Base-by-base conservation (phyloP, 495 filamentous ascomycete genomes). In the Trichoderma gamsii region DNA sequence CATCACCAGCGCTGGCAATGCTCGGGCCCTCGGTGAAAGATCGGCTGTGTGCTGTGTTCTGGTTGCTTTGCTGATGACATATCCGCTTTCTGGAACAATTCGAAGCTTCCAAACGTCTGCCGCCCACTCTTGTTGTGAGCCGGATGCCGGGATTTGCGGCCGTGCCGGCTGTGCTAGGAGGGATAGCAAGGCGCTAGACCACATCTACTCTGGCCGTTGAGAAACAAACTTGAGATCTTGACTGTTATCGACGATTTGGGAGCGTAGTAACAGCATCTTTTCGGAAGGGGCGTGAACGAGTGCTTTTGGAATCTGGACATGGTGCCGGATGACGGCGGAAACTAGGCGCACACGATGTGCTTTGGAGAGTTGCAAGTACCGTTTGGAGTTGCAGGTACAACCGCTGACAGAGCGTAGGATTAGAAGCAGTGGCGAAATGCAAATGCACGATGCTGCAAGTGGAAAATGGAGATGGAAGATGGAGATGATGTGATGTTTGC, bases 91-190 rank as follows among this genome's bases (percentile, higher is more conserved):
- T 52, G 21, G 49, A 52, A 52, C 4, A 18, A 23, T 52, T 46
- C 43, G 49, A 52, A 52, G 21, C n/a, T 23, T 52, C 49, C 49
- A 52, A 52, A 15, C 43, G 43, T 18, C 12, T 18, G 44, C 44
- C 44, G 35, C 35, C 35, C 35, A 38, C 44, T 18, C 5, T 21
- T 52, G 4, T 18, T 52, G 49, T 11, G 49, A 7, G 21, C 49
- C 49, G 49, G 49, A n/a, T 52, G 49, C 49, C 49, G 49, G 49
- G 49, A 52, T 21, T 52, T 52, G 49, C 49, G 49, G 49, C 49
- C 18, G 6, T 21, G n/a, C 49, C 49, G 49, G 49, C 49, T 52
- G n/a, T 52, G 21, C 18, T 52, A 21, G 49, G 15, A 38, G 2
- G 35, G 35, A 38, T 38, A 38, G 35, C 35, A 38, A 38, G 49